These are phyloP conservation scores for Hyaloscypha bicolor DNA, from an alignment of 495 filamentous ascomycete genomes.

Conservation along the genomic window DNA sequence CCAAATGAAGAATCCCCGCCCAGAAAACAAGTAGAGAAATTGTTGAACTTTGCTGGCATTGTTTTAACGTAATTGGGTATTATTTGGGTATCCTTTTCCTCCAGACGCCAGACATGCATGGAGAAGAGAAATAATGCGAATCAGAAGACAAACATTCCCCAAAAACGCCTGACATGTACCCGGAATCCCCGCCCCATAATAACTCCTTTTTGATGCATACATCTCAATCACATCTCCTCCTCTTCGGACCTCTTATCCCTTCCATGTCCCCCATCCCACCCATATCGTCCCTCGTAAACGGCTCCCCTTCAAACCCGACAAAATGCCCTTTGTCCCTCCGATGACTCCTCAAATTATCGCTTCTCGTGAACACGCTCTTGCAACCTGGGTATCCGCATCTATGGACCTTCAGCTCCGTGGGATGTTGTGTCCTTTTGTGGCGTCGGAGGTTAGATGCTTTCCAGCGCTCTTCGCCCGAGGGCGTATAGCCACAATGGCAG, in stretches of 20 bases:
- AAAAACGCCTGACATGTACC: no score
- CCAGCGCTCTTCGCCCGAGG: slow-evolving; percentile 29
- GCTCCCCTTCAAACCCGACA: neutral
- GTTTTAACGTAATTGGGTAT: neutral
- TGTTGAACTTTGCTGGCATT: no score
- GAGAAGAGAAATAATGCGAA: no score
- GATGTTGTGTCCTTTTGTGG: slow-evolving; percentile 32
- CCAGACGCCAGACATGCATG: neutral
- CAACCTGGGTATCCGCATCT: slow-evolving; percentile 24
- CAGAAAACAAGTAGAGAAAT: no score
- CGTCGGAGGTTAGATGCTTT: slow-evolving; percentile 32
- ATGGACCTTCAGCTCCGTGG: slow-evolving; percentile 17
- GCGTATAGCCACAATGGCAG: slow-evolving; percentile 28
- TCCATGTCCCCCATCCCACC: slow-evolving; percentile 4
- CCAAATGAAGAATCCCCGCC: no score
- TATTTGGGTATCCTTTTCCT: neutral
- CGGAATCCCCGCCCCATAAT: neutral
- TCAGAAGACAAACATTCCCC: neutral
- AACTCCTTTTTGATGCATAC: neutral
- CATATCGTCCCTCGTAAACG: neutral
- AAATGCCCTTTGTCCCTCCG: slow-evolving; percentile 27
- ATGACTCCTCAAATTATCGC: slow-evolving; percentile 34
- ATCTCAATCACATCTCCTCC: neutral
- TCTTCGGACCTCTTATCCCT: slow-evolving; percentile 2
- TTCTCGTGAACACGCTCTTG: slow-evolving; percentile 23